phyloP scores from a whole-genome alignment of 148 eudicot genomes.

The Nepenthes gracilis region DNA sequence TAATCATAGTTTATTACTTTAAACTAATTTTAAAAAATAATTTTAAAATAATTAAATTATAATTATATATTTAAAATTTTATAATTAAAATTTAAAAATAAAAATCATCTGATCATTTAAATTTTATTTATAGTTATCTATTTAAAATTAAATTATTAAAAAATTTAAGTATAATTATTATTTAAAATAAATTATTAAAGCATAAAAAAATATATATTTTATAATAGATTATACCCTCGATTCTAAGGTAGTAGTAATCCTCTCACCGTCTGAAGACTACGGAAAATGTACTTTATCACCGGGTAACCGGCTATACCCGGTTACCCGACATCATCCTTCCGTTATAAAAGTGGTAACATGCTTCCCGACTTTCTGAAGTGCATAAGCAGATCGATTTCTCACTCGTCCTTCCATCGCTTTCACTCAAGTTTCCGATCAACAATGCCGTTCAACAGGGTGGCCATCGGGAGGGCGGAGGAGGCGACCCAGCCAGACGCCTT shows the following conservation, averaged over 20 bases:
- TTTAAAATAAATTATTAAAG: not conserved
- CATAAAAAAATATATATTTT: not conserved
- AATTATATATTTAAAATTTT: too few species aligned
- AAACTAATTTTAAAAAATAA: not conserved
- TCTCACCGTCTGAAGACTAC: not conserved
- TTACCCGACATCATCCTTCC: not conserved
- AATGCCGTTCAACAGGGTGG: slow-evolving; percentile 31
- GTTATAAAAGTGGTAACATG: not conserved
- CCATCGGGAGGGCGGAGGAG: slow-evolving; percentile 29
- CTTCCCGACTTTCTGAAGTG: not conserved
- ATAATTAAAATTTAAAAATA: too few species aligned
- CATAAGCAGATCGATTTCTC: not conserved
- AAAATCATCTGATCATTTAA: not conserved
- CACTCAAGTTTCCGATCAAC: not conserved
- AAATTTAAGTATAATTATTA: not conserved
- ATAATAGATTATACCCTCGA: not conserved
- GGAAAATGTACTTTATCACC: not conserved
- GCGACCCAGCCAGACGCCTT: slow-evolving; percentile 31
- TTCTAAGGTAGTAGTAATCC: not conserved
- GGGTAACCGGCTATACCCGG: slow-evolving; percentile 1
- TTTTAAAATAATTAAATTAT: too few species aligned
- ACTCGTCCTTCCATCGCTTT: not conserved
- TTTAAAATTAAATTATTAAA: not conserved
- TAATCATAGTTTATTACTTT: not conserved
- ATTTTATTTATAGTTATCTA: not conserved